Conservation (phyloP, 306 rosid genomes). For the Carpinus fangiana region DNA sequence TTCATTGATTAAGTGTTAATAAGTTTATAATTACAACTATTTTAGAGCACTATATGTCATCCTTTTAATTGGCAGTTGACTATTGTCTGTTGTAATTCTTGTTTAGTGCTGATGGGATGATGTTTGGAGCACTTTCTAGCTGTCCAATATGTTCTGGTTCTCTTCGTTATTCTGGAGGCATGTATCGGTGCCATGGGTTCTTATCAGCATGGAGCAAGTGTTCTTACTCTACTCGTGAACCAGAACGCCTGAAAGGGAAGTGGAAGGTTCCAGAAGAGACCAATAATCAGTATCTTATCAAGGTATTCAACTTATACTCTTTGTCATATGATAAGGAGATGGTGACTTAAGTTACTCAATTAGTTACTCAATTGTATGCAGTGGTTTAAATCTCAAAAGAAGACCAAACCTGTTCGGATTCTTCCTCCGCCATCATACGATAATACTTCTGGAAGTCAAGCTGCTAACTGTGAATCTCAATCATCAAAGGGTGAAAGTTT, state of each 20-base stretch:
- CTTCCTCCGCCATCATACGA: constrained; percentile 54
- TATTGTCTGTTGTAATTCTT: constrained; percentile 17
- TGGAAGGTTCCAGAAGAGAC: constrained; percentile 89
- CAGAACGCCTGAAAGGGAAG: constrained; percentile 64
- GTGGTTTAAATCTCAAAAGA: constrained; percentile 95
- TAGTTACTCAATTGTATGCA: constrained; percentile 43
- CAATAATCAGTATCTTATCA: constrained; percentile 62
- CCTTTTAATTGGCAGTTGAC: constrained; percentile 3
- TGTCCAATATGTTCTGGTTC: constrained; percentile 79
- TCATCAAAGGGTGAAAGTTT: constrained; percentile 54
- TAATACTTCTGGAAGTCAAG: constrained; percentile 48
- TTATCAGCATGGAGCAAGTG: constrained; percentile 90
- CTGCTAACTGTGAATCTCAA: constrained; percentile 46
- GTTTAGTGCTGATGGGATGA: constrained; percentile 90
- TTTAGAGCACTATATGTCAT: background rate
- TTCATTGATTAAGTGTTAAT: background rate
- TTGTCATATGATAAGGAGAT: constrained; percentile 17
- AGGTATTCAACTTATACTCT: constrained; percentile 46
- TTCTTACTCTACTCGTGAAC: constrained; percentile 71
- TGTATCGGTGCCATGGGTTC: constrained; percentile 78
- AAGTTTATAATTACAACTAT: constrained; percentile 1
- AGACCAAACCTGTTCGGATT: constrained; percentile 63
- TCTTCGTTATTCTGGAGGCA: constrained; percentile 78
- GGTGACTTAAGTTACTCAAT: constrained; percentile 27
- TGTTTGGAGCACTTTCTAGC: constrained; percentile 84